Conservation (phyloP, 2,329 filamentous ascomycete genomes). For the Diaporthe sp. region DNA sequence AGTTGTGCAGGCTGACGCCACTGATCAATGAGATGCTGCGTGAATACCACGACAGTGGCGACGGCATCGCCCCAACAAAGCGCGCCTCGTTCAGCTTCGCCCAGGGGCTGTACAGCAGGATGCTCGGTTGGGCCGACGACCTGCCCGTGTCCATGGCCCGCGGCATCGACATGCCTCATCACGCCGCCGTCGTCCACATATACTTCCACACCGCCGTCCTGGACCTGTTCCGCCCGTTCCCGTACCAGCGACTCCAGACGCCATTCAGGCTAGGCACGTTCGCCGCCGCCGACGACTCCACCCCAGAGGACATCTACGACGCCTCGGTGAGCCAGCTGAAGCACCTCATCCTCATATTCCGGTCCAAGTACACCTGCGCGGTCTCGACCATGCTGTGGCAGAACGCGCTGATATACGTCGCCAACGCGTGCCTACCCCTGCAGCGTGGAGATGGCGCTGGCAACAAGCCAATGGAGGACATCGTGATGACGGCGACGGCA, state of each 20-base stretch:
- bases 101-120: conserved; percentile 34
- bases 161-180: conserved; percentile 18
- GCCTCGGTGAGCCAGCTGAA: conserved; percentile 38
- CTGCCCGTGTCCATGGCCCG: conserved; percentile 26
- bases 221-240: conserved; percentile 36
- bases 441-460: no score
- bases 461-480: no score
- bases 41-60: conserved; percentile 32
- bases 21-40: no score
- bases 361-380: conserved; percentile 26
- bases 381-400: no score
- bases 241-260: not conserved
- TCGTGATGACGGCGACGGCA: no score
- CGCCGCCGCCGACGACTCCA: conserved; percentile 3
- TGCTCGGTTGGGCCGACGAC: conserved; percentile 38
- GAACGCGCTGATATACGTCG: no score
- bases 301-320: conserved; percentile 22
- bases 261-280: not conserved
- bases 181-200: conserved; percentile 34
- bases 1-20: no score
- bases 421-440: no score
- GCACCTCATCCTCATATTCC: conserved; percentile 35
- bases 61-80: conserved; percentile 7
- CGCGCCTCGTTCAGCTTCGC: conserved; percentile 34
- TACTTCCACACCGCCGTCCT: conserved; percentile 35